Base-by-base conservation (phyloP, 768 basidiomycete genomes). In the Russula lepida region DNA sequence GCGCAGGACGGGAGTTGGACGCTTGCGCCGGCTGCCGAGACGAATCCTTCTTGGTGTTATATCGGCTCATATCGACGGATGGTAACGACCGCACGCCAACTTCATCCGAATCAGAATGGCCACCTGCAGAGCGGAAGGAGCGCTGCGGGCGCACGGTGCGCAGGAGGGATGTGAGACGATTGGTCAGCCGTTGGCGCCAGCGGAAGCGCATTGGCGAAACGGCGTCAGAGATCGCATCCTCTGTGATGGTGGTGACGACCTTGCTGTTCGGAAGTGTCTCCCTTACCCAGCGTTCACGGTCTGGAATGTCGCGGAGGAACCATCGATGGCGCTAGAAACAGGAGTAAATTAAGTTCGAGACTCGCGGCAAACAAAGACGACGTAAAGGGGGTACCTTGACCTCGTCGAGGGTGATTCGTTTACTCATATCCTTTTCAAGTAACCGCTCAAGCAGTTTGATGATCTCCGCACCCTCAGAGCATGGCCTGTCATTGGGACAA, bases 151-250 rank as follows among this genome's bases (percentile, higher is more conserved):
- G 76, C 51, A 77, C 74, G 46, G 72, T 75, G 27, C 77, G 79
- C 53, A 83, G 75, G 43, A 87, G 67, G 12, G 79, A 78, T 3
- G 81, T 79, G 32, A 86, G 74, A 54, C 81, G 66, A 56, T 71
- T 66, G 11, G 72, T 71, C 48, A 78, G 66, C 23, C 75, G 76
- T 47, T 79, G 77, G 19, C 80, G 75, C 82, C 82, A 86, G 54
- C 78, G 78, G 69, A 87, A 89, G 62, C 75, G 81, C 5, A 86
- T 80, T 0, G 74, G 69, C 9, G 84, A 83, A 79, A 90, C 83
- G 23, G 88, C 94, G 32, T 82, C 83, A 19, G 80, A 79, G 3
- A 90, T 84, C 64, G 97, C 95, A 48, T 81, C 81, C n/a, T 82
- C 80, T 0, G 89, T 85, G 25, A 95, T 84, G 47, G 78, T 75